A percentile compares a stretch with the other conserved stretches of the same genome.
Conservation (phyloP, 164 flowering plant genomes). For the Sedum album region DNA sequence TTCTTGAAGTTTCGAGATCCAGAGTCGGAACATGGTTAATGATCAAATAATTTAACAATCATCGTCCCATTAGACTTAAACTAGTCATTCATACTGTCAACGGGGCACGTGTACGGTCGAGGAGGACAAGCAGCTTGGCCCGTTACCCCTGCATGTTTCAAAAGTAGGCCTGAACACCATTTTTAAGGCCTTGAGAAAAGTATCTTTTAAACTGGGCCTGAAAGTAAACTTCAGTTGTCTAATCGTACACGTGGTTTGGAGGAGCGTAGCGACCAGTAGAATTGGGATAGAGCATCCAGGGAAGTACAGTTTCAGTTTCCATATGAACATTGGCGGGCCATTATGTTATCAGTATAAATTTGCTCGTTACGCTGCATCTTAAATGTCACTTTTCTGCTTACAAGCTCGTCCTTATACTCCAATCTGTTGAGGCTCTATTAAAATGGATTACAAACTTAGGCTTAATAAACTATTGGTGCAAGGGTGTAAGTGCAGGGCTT, state of each 20-base stretch:
- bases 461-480: neutral
- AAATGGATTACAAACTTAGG: no score
- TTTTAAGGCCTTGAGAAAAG: neutral
- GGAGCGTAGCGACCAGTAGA: no score
- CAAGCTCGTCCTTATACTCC: no score
- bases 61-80: neutral
- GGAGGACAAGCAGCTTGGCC: neutral
- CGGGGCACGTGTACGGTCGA: neutral
- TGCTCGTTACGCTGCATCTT: no score
- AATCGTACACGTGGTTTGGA: neutral
- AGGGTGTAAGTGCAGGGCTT: neutral
- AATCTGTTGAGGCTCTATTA: no score
- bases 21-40: neutral
- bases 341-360: no score
- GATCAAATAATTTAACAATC: neutral
- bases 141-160: neutral
- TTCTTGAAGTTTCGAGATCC: constrained; percentile 5
- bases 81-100: neutral
- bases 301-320: no score
- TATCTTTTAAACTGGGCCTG: neutral
- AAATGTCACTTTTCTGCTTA: no score
- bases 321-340: no score
- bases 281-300: no score
- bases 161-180: neutral
- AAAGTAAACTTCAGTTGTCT: neutral